Evolutionary conservation across 306 rosid species (phyloP), one percentile per base, ranked within the genome.

Genomic region (Fragaria ananassa): DNA sequence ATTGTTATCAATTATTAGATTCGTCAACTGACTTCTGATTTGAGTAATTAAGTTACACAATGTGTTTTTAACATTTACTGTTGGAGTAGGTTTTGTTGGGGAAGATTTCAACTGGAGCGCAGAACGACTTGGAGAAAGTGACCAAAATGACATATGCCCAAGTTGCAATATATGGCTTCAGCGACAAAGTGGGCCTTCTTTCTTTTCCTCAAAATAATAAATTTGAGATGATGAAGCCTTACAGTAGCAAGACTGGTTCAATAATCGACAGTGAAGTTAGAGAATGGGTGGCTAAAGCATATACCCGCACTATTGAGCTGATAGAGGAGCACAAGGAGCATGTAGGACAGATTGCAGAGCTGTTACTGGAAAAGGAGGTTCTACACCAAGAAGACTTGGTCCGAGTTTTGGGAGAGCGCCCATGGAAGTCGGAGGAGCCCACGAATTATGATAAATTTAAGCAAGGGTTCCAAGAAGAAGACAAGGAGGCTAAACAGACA

Each of bases 121-220:
- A 83, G 65, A 78, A 83, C 25, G 87, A 83, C 79, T 66, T 83
- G 72, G 89, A 86, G 80, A 72, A 83, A 78, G 87, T 86, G 81
- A 86, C 87, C 66, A 83, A 81, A 74, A 81, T 83, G 83, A 81
- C 87, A 10, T 83, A 81, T 72, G 85, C 85, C 19, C 85, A 80
- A 71, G 87, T 83, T 41, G 81, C 85, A 21, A 77, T 80, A 19
- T 80, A 86, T 71, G 85, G 79, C 61, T 83, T 86, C 81, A 74
- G 87, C 18, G 79, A 86, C 58, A 83, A 80, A 64, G 83, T 80
- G 29, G 89, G 87, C 66, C 83, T 80, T 51, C 87, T 83, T 64
- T 86, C 85, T 12, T 84, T 85, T 71, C 82, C 88, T 27, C 80
- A 79, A 50, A 81, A 75, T 58, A 79, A 82, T 0, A 75, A 82